These are phyloP conservation scores for Colletotrichum echinochloae DNA, from an alignment of 2,329 filamentous ascomycete genomes.

Conservation along the genomic window DNA sequence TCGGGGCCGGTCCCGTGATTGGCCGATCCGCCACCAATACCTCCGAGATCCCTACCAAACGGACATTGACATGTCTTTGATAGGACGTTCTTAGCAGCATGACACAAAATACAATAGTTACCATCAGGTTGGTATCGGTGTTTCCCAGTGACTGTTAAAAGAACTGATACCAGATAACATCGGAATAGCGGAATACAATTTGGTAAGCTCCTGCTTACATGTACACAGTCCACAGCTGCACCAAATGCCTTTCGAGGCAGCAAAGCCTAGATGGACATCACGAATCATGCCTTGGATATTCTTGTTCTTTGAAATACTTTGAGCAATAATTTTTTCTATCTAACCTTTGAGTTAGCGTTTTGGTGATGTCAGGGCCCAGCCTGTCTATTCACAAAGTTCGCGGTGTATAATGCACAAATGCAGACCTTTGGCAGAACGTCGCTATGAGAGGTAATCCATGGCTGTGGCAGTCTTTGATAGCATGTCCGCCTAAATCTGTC, in stretches of 20 bases:
- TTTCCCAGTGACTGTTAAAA: background rate
- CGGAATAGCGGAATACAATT: background rate
- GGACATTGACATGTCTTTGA: background rate
- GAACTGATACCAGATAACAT: background rate
- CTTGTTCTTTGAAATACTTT: background rate
- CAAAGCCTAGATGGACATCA: no score
- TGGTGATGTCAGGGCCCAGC: background rate
- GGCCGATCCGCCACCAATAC: background rate
- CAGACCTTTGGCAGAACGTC: no score
- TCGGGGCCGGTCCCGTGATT: slow-evolving; percentile 20
- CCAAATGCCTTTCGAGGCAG: no score
- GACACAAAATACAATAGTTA: background rate
- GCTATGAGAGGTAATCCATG: no score
- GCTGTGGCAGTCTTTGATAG: no score
- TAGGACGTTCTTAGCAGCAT: background rate
- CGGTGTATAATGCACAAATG: no score
- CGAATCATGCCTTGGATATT: background rate
- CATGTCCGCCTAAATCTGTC: no score
- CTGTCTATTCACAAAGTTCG: no score
- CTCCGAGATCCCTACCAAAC: background rate
- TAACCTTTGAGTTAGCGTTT: background rate
- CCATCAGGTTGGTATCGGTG: accelerated
- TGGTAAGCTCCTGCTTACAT: no score
- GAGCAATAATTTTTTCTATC: background rate
- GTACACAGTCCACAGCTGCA: no score